phyloP scores from a whole-genome alignment of 106 monocot species.

The Dendrobium huoshanense region DNA sequence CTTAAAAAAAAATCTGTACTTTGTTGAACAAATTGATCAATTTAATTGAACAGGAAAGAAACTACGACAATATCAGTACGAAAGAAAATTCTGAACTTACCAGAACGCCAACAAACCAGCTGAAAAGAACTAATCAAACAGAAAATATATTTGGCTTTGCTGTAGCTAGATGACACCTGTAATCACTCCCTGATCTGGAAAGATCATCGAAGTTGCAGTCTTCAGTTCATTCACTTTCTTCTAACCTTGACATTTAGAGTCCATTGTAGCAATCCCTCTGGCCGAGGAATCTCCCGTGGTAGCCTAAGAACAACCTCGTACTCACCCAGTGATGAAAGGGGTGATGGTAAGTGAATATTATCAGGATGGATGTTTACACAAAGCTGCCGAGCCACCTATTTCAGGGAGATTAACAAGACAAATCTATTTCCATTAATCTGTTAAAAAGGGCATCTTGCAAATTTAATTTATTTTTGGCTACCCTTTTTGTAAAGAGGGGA shows the following conservation, averaged over 20 bases:
- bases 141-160: neutral
- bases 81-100: neutral
- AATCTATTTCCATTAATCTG: neutral
- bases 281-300: slow-evolving; percentile 65
- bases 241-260: slow-evolving; percentile 69
- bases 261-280: slow-evolving; percentile 68
- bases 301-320: slow-evolving; percentile 76
- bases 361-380: slow-evolving; percentile 71
- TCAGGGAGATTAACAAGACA: neutral
- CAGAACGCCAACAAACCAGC: no score
- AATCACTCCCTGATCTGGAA: neutral
- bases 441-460: no score
- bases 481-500: no score
- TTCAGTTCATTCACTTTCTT: slow-evolving; percentile 35
- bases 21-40: neutral
- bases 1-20: neutral
- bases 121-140: neutral
- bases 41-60: neutral
- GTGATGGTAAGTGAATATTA: slow-evolving; percentile 67
- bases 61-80: neutral
- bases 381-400: slow-evolving; percentile 76
- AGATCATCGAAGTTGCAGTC: neutral
- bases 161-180: neutral
- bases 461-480: no score
- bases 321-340: slow-evolving; percentile 60